These are phyloP conservation scores for Xylariaceae sp. DNA, from an alignment of 2,329 filamentous ascomycete species.

Conservation along the genomic window DNA sequence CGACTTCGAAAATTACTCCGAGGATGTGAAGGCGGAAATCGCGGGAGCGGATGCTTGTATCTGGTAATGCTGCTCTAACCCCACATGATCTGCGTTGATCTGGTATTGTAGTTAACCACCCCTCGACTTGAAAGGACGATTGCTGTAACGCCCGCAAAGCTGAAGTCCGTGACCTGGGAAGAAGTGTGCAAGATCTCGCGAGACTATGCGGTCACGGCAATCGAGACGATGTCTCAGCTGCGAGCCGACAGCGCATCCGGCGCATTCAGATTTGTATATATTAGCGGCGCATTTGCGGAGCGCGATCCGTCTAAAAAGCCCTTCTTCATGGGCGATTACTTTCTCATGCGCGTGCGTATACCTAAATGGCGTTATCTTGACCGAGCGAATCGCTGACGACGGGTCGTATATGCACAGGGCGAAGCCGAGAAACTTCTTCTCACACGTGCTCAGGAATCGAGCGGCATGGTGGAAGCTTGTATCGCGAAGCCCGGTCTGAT, in stretches of 20 bases:
- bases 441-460: too few species aligned
- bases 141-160: too few species aligned
- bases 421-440: too few species aligned
- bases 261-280: conserved; percentile 35
- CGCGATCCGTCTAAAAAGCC: background rate
- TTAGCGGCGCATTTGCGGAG: conserved; percentile 26
- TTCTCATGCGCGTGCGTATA: too few species aligned
- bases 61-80: conserved; percentile 28
- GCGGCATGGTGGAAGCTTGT: background rate
- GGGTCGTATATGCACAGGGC: too few species aligned
- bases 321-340: too few species aligned
- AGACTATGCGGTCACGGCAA: conserved; percentile 31
- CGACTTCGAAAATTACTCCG: conserved; percentile 33
- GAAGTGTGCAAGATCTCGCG: conserved; percentile 32
- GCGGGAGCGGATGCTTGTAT: conserved; percentile 34
- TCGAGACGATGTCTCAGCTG: conserved; percentile 28
- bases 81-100: background rate
- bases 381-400: too few species aligned
- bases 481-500: background rate
- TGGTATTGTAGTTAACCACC: background rate
- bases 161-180: conserved; percentile 23
- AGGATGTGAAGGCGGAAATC: conserved; percentile 30
- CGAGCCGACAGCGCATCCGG: conserved; percentile 19
- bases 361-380: too few species aligned
- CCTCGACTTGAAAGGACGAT: background rate